A percentile compares a stretch with the other conserved stretches of the same genome.
Evolutionary conservation across 176 grass and related monocot species (phyloP).

Genomic region (Tuctoria greenei): DNA sequence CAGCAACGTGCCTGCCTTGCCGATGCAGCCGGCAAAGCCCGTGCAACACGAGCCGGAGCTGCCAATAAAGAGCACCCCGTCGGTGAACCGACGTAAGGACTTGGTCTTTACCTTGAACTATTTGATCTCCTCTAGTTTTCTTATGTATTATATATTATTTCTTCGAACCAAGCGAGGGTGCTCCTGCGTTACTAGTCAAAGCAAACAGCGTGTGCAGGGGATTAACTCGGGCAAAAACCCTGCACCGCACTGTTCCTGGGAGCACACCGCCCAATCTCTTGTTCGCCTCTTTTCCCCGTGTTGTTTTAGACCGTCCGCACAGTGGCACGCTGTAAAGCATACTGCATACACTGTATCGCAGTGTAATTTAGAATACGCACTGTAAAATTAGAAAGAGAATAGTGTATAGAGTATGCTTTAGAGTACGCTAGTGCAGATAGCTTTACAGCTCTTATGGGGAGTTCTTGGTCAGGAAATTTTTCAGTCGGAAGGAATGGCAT

Average conservation of each 20-base stretch:
- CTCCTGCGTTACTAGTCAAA: neutral
- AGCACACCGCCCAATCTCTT: neutral
- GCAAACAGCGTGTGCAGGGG: neutral
- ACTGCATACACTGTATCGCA: too few relatives aligned
- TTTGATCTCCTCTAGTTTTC: constrained; percentile 10
- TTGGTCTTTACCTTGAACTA: neutral
- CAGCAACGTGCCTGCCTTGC: constrained; percentile 41
- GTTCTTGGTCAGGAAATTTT: neutral
- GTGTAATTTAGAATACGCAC: too few relatives aligned
- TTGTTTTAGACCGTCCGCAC: too few relatives aligned
- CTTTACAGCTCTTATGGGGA: constrained; percentile 7
- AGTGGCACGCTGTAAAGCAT: too few relatives aligned
- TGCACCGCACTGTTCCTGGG: constrained; percentile 20
- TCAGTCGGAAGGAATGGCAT: neutral
- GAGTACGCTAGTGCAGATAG: too few relatives aligned
- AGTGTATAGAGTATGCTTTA: too few relatives aligned
- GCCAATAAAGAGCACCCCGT: constrained; percentile 51
- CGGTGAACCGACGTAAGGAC: constrained; percentile 74
- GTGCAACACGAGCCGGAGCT: constrained; percentile 59
- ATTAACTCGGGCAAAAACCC: neutral
- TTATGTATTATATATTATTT: neutral
- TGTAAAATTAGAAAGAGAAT: too few relatives aligned
- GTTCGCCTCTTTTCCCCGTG: too few relatives aligned
- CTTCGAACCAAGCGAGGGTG: neutral
- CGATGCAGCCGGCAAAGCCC: constrained; percentile 36